Base-by-base conservation (phyloP, 2,329 filamentous ascomycete species). In the Paecilomyces fulvus region DNA sequence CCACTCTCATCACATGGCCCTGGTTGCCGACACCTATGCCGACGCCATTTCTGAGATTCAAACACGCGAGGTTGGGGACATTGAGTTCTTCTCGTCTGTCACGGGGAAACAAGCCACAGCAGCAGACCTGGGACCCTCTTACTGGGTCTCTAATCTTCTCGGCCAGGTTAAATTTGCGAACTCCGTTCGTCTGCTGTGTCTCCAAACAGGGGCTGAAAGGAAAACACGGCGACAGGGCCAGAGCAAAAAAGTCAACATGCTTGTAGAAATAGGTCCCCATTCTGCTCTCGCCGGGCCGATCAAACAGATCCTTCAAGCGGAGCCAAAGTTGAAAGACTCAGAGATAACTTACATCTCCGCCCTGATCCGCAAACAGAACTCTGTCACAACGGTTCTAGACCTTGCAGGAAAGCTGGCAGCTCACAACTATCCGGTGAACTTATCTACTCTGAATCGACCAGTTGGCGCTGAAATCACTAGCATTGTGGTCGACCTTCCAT, bases 201-300 rank as follows among this genome's bases (percentile, higher is more conserved):
- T 49, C n/a, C 10, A 49, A n/a, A 49, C 46, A 21, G 33, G 12
- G 3, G 12, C 4, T 14, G 33, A 17, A 12, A 43, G 17, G 33
- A 12, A 43, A 43, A 43, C 10, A 43, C 12, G 33, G 33, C 12
- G 17, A 17, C 33, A 43, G 17, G 33, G 12, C 33, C 33, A 43
- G 33, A 43, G 33, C 12, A 2, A 9, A 17, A 43, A 17, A 17
- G 12, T 43, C 20, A 57, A 64, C 14, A 49, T 61, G 6, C 30
- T 64, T 3, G 37, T 67, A 25, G 65, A 67, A 30, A 56, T 67
- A 54, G 65, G 65, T 5, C 62, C 65, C 10, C 65, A 67, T 51
- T 37, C 58, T 28, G 61, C 65, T 2, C 54, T 67, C 3, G 30
- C 53, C 8, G 62, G 64, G 3, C 64, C 64, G 3, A 51, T 53